Conservation (phyloP, 768 basidiomycete genomes). For the Strobilomyces echinocephalus region DNA sequence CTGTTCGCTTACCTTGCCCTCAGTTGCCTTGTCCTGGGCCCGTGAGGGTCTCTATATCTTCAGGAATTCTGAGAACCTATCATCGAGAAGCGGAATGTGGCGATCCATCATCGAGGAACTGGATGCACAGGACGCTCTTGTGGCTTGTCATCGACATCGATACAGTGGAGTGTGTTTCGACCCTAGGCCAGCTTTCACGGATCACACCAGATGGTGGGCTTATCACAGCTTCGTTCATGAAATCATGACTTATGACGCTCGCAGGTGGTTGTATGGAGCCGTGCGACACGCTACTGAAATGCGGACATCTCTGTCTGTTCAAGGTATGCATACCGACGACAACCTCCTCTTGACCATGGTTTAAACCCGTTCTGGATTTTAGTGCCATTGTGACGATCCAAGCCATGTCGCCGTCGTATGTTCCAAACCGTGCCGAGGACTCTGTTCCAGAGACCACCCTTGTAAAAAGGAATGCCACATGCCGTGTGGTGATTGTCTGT, state of each 20-base stretch:
- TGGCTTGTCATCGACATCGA: slow-evolving; percentile 57
- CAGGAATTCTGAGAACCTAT: slow-evolving; percentile 58
- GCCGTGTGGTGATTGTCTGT: slow-evolving; percentile 50
- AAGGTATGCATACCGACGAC: slow-evolving; percentile 36
- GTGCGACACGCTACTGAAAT: slow-evolving; percentile 49
- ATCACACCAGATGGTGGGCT: slow-evolving; percentile 53
- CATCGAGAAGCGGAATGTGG: slow-evolving; percentile 55
- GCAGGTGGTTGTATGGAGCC: slow-evolving; percentile 59
- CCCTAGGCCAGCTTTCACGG: slow-evolving; percentile 47
- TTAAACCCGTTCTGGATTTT: not conserved
- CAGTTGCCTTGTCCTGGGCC: slow-evolving; percentile 70
- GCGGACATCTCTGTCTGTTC: slow-evolving; percentile 63
- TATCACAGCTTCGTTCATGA: not conserved
- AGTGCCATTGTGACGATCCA: slow-evolving; percentile 63
- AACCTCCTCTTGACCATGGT: not conserved
- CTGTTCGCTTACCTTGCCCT: not conserved
- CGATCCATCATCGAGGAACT: slow-evolving; percentile 50
- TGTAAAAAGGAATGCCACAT: slow-evolving; percentile 49
- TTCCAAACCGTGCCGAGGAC: slow-evolving; percentile 42
- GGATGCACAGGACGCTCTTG: slow-evolving; percentile 39
- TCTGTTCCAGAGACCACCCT: slow-evolving; percentile 55
- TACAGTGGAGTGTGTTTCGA: slow-evolving; percentile 35
- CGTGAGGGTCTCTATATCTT: slow-evolving; percentile 70
- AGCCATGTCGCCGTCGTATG: slow-evolving; percentile 48
- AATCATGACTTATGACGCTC: not conserved